A percentile compares a stretch with the other conserved stretches of the same genome.
Conservation (phyloP, 176 grass and related monocot species). For the Aegilops sharonensis region DNA sequence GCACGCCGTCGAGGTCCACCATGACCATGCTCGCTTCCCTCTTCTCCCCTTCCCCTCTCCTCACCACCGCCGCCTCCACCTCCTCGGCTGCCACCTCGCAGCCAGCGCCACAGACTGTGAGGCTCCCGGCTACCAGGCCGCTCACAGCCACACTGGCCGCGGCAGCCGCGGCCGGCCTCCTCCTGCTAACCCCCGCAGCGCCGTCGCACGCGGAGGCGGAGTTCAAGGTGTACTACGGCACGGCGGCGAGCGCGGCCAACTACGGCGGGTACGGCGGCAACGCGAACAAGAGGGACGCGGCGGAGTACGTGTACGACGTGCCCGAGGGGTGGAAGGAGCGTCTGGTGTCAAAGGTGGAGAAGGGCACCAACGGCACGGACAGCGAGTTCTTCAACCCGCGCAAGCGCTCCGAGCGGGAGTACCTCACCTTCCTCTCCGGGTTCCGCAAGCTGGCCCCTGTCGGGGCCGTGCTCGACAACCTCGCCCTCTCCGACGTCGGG, state of each 20-base stretch:
- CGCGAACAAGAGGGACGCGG: constrained; percentile 83
- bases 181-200: constrained; percentile 18
- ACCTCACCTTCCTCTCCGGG: constrained; percentile 79
- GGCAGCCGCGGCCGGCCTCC: constrained; percentile 40
- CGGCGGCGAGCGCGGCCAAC: constrained; percentile 82
- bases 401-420: constrained; percentile 82
- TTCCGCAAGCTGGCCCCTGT: constrained; percentile 84
- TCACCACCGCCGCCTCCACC: constrained; percentile 24
- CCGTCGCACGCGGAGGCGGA: constrained; percentile 29
- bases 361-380: constrained; percentile 98
- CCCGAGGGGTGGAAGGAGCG: constrained; percentile 90
- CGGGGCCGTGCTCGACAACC: constrained; percentile 75
- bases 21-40: constrained; percentile 47
- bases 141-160: constrained; percentile 40
- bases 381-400: constrained; percentile 96
- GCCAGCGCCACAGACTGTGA: neutral
- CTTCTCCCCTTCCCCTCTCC: constrained; percentile 37
- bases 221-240: constrained; percentile 72
- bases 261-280: constrained; percentile 96
- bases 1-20: constrained; percentile 21
- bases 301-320: constrained; percentile 92
- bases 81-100: constrained; percentile 10
- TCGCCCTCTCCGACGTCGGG: constrained; percentile 82
- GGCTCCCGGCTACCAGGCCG: constrained; percentile 24
- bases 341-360: constrained; percentile 93